phyloP scores from a whole-genome alignment of 176 grass and related monocot species.

The Cenchrus americanus region DNA sequence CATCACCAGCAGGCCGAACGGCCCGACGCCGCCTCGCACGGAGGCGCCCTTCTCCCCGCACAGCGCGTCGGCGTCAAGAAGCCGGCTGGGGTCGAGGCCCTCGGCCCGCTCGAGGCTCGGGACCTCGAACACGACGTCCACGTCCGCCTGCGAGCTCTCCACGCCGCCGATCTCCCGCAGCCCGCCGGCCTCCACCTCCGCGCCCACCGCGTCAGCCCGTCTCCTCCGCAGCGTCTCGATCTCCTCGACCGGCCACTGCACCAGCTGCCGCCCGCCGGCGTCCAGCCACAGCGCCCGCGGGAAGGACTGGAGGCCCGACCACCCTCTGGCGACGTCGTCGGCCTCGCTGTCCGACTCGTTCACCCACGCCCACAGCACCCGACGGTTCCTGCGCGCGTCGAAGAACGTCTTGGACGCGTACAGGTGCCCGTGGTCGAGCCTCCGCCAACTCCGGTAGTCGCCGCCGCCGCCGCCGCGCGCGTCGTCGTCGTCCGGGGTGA shows the following conservation, averaged over 20 bases:
- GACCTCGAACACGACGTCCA: conserved; percentile 58
- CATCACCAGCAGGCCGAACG: conserved; percentile 63
- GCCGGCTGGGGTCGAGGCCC: conserved; percentile 42
- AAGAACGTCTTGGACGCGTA: conserved; percentile 75
- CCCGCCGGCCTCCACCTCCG: conserved; percentile 24
- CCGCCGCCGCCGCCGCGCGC: not conserved
- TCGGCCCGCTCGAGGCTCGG: conserved; percentile 41
- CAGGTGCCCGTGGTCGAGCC: conserved; percentile 61
- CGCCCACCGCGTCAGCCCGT: not conserved
- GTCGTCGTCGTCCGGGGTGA: conserved; percentile 47
- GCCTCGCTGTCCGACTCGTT: conserved; percentile 55
- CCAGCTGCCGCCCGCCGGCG: conserved; percentile 44
- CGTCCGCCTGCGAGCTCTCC: conserved; percentile 55
- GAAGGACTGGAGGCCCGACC: conserved; percentile 66
- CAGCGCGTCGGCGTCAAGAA: conserved; percentile 46
- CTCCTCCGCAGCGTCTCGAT: conserved; percentile 52
- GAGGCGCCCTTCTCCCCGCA: conserved; percentile 34
- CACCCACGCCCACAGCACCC: conserved; percentile 60
- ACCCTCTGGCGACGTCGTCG: conserved; percentile 54
- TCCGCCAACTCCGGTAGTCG: conserved; percentile 44
- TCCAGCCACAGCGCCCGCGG: conserved; percentile 71
- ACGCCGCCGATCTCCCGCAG: conserved; percentile 48
- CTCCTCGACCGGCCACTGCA: conserved; percentile 82
- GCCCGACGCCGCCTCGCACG: conserved; percentile 51
- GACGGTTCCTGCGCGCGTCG: conserved; percentile 40